Evolutionary conservation across 2,329 filamentous ascomycete genomes (phyloP).

Genomic region (Clathrospora elynae): DNA sequence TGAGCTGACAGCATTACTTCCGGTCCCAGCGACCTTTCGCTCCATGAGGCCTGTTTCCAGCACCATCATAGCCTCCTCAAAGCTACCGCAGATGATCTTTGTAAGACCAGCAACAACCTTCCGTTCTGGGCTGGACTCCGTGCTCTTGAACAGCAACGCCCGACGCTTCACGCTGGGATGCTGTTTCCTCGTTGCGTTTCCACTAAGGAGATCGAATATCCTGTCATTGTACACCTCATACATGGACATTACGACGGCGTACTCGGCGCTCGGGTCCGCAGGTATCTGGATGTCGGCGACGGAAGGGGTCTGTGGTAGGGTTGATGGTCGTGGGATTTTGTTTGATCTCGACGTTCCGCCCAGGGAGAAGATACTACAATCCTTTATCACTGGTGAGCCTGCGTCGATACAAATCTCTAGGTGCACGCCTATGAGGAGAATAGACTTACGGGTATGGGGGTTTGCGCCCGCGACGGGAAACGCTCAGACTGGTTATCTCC

Average conservation of each 20-base stretch:
- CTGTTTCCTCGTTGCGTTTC: constrained; percentile 62
- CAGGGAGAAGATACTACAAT: constrained; percentile 62
- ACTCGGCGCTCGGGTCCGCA: constrained; percentile 73
- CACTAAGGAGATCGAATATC: constrained; percentile 88
- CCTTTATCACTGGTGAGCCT: constrained; percentile 51
- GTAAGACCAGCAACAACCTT: constrained; percentile 92
- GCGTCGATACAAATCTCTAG: constrained; percentile 32
- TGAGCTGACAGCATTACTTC: constrained; percentile 89
- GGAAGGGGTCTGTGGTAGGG: constrained; percentile 74
- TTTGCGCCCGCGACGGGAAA: constrained; percentile 51
- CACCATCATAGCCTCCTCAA: constrained; percentile 85
- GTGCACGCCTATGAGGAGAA: constrained; percentile 9
- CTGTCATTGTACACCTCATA: constrained; percentile 99
- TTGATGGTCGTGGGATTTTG: constrained; percentile 70
- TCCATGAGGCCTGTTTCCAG: constrained; percentile 88
- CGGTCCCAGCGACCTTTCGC: constrained; percentile 84
- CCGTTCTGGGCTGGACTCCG: constrained; percentile 83
- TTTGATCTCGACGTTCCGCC: constrained; percentile 59
- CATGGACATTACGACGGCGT: constrained; percentile 91
- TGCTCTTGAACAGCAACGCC: constrained; percentile 87
- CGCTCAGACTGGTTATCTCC: constrained; percentile 66
- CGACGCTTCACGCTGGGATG: constrained; percentile 64
- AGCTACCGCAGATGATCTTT: constrained; percentile 82
- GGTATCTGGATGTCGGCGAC: constrained; percentile 72
- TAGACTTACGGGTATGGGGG: constrained; percentile 53